phyloP scores from a whole-genome alignment of 148 eudicot genomes.

The Dianthus caryophyllus region DNA sequence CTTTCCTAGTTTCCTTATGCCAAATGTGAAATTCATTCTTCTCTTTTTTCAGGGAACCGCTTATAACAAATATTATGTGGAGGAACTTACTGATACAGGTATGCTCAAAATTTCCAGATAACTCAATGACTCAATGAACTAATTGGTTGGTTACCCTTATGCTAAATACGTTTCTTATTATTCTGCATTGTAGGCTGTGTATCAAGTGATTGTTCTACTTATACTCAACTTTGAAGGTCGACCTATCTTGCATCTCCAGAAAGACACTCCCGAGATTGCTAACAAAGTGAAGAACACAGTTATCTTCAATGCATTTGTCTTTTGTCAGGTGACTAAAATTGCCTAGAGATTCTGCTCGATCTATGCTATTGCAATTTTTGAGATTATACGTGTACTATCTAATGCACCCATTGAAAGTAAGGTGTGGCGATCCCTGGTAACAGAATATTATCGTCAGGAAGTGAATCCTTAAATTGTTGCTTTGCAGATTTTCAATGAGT shows the following conservation, averaged over 20 bases:
- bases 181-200: slow-evolving; percentile 51
- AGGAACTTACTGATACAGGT: slow-evolving; percentile 89
- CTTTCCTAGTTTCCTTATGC: too few relatives aligned
- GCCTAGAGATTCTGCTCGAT: neutral
- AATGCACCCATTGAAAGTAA: neutral
- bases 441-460: neutral
- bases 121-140: neutral
- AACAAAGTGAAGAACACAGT: slow-evolving; percentile 71
- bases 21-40: neutral
- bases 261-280: slow-evolving; percentile 34
- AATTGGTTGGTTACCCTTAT: neutral
- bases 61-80: slow-evolving; percentile 96
- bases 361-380: neutral
- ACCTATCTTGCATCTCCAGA: slow-evolving; percentile 43
- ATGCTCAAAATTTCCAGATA: neutral
- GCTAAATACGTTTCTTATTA: neutral
- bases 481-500: slow-evolving; percentile 77
- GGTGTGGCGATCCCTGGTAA: neutral
- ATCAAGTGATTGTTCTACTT: slow-evolving; percentile 81
- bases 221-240: slow-evolving; percentile 70
- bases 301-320: slow-evolving; percentile 90
- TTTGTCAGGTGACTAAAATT: slow-evolving; percentile 63
- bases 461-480: neutral
- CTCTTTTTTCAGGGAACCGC: slow-evolving; percentile 65
- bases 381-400: neutral